Percentiles rank a stretch among this genome's conserved stretches.
phyloP scores from a whole-genome alignment of 2,329 filamentous ascomycete species.

The Penicillium psychrosexuale region DNA sequence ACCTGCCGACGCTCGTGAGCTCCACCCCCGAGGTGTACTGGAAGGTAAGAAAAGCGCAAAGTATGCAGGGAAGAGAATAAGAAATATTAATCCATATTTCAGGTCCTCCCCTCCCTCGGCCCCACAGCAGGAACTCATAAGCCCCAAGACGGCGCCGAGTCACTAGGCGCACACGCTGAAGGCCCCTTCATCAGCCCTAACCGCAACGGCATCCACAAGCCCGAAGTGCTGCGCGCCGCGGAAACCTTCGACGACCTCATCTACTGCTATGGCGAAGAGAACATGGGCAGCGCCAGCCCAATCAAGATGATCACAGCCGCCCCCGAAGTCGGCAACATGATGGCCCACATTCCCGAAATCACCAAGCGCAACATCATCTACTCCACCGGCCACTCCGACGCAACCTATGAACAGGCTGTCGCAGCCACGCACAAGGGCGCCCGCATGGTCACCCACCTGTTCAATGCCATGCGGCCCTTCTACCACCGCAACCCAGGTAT shows the following conservation, averaged over 20 bases:
- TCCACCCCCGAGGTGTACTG: conserved; percentile 79
- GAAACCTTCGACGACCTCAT: conserved; percentile 58
- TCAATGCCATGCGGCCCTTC: conserved; percentile 89
- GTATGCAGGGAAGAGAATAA: not conserved
- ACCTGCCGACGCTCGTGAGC: conserved; percentile 75
- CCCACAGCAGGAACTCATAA: conserved; percentile 62
- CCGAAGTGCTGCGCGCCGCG: conserved; percentile 65
- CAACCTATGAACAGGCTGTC: conserved; percentile 78
- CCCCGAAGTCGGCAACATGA: conserved; percentile 73
- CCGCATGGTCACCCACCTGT: conserved; percentile 87
- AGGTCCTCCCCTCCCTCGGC: conserved; percentile 69
- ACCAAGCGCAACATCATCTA: conserved; percentile 65
- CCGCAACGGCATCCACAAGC: conserved; percentile 84
- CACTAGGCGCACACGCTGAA: conserved; percentile 85
- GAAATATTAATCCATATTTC: not conserved
- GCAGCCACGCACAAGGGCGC: conserved; percentile 69
- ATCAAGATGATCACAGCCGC: conserved; percentile 84
- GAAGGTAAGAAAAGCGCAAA: conserved; percentile 48
- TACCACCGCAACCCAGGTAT: conserved; percentile 89
- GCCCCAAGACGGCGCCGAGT: conserved; percentile 71
- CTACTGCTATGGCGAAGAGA: conserved; percentile 61
- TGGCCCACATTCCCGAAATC: conserved; percentile 64
- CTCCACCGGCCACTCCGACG: conserved; percentile 82
- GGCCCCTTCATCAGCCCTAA: conserved; percentile 80
- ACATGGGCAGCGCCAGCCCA: conserved; percentile 49